Conservation (phyloP, 2,329 filamentous ascomycete genomes). For the Pezicula radicicola region DNA sequence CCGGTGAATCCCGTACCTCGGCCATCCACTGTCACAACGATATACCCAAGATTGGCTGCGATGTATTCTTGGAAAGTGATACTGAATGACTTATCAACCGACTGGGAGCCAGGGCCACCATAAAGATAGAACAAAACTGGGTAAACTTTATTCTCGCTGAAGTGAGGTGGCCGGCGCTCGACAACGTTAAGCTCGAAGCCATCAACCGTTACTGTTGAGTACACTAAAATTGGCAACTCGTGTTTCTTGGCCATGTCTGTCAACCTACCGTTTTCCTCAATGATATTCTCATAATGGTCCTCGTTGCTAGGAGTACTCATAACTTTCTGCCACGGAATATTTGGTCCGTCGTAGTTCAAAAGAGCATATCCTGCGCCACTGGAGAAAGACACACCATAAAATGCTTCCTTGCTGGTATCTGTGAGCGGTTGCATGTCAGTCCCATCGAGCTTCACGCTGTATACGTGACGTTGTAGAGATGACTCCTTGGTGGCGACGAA, state of each 20-base stretch:
- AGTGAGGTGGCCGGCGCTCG: conserved; percentile 87
- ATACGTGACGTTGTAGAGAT: conserved; percentile 86
- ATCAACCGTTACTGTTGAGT: conserved; percentile 81
- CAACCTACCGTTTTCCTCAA: conserved; percentile 77
- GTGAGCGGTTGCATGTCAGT: conserved; percentile 71
- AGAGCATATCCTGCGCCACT: conserved; percentile 76
- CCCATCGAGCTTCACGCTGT: conserved; percentile 83
- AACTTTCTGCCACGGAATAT: conserved; percentile 87
- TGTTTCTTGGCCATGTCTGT: conserved; percentile 68
- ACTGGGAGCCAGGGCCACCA: conserved; percentile 90
- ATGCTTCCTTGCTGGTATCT: conserved; percentile 69
- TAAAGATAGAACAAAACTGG: conserved; percentile 95
- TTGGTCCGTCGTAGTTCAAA: conserved; percentile 80
- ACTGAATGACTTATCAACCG: conserved; percentile 73
- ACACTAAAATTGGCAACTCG: conserved; percentile 79
- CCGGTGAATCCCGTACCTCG: conserved; percentile 90
- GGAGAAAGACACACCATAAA: conserved; percentile 83
- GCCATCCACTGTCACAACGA: conserved; percentile 92
- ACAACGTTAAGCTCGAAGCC: conserved; percentile 70
- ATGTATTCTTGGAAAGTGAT: conserved; percentile 92
- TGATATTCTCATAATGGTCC: conserved; percentile 60
- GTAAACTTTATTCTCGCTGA: conserved; percentile 79
- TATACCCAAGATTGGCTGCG: conserved; percentile 80
- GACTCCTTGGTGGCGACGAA: conserved; percentile 85
- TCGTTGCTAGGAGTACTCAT: conserved; percentile 74